phyloP scores from a whole-genome alignment of 306 rosid genomes.

The Casuarina glauca region DNA sequence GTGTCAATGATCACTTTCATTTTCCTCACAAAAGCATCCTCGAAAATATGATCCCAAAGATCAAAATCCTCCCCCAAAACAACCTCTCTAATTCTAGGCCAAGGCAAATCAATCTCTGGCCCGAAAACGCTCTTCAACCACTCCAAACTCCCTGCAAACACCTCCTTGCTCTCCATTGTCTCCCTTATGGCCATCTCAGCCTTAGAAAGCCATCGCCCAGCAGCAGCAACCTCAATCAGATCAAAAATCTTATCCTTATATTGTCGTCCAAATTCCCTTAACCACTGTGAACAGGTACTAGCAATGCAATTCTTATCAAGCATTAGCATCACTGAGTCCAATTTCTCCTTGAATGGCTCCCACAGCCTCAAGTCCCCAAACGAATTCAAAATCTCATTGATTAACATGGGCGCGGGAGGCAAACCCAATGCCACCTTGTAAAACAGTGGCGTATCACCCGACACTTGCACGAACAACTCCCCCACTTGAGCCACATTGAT shows the following conservation, averaged over 20 bases:
- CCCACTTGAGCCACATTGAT: slow-evolving; percentile 92
- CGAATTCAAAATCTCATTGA: slow-evolving; percentile 91
- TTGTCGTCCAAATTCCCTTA: slow-evolving; percentile 64
- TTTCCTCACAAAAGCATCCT: slow-evolving; percentile 70
- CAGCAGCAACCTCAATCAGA: slow-evolving; percentile 65
- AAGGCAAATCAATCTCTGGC: slow-evolving; percentile 89
- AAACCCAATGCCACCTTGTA: slow-evolving; percentile 71
- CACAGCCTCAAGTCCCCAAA: slow-evolving; percentile 95
- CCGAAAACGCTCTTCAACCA: slow-evolving; percentile 97
- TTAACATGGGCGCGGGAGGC: slow-evolving; percentile 86
- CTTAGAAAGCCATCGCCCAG: slow-evolving; percentile 72
- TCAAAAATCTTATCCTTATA: slow-evolving; percentile 64
- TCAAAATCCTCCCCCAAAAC: slow-evolving; percentile 87
- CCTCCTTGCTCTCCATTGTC: slow-evolving; percentile 89
- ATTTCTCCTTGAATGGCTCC: slow-evolving; percentile 75
- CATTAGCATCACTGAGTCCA: slow-evolving; percentile 66
- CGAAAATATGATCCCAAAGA: slow-evolving; percentile 95
- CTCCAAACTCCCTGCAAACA: slow-evolving; percentile 81
- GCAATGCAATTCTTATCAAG: slow-evolving; percentile 76
- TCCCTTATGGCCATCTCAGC: slow-evolving; percentile 92
- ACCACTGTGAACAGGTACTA: slow-evolving; percentile 67
- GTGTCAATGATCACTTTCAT: slow-evolving; percentile 69
- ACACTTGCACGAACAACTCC: slow-evolving; percentile 81
- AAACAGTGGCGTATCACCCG: slow-evolving; percentile 88
- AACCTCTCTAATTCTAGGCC: slow-evolving; percentile 93